A percentile compares a stretch with the other conserved stretches of the same genome.
Evolutionary conservation across 441 rosid genomes (phyloP).

Genomic region (Aquilaria agallochum): DNA sequence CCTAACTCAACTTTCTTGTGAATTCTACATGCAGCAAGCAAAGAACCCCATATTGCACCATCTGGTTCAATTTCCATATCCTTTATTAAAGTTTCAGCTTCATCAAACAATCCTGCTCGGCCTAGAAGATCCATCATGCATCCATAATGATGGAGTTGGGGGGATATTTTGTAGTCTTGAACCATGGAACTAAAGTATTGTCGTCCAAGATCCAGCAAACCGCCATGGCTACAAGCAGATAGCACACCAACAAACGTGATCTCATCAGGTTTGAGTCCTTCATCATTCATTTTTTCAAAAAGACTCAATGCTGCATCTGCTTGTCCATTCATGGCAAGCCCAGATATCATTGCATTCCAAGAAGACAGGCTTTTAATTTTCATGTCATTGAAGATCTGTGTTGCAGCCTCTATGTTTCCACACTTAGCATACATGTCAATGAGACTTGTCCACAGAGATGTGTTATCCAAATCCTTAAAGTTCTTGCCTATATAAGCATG

Average conservation of each 20-base stretch:
- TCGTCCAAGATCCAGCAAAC: conserved; percentile 55
- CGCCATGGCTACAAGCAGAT: conserved; percentile 75
- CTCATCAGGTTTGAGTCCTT: conserved; percentile 54
- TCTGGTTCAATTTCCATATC: conserved; percentile 50
- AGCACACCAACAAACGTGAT: conserved; percentile 65
- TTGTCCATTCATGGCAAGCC: conserved; percentile 68
- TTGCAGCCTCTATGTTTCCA: conserved; percentile 59
- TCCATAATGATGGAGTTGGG: conserved; percentile 68
- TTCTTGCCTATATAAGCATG: conserved; percentile 67
- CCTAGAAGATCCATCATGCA: conserved; percentile 82
- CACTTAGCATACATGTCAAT: conserved; percentile 82
- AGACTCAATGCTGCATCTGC: conserved; percentile 48
- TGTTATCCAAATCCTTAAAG: conserved; percentile 16
- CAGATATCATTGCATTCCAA: conserved; percentile 84
- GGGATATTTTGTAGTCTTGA: conserved; percentile 39
- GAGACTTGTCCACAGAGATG: conserved; percentile 54
- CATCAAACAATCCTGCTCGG: conserved; percentile 54
- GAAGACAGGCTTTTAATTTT: conserved; percentile 46
- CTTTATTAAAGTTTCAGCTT: conserved; percentile 45
- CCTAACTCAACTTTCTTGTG: conserved; percentile 49
- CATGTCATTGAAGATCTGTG: conserved; percentile 44
- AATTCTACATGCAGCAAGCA: conserved; percentile 50
- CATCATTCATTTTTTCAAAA: conserved; percentile 47
- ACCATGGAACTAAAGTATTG: conserved; percentile 48
- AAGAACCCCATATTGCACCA: conserved; percentile 65